Base-by-base conservation (phyloP, 2,329 filamentous ascomycete genomes). In the Zelopaecilomyces penicillatus region DNA sequence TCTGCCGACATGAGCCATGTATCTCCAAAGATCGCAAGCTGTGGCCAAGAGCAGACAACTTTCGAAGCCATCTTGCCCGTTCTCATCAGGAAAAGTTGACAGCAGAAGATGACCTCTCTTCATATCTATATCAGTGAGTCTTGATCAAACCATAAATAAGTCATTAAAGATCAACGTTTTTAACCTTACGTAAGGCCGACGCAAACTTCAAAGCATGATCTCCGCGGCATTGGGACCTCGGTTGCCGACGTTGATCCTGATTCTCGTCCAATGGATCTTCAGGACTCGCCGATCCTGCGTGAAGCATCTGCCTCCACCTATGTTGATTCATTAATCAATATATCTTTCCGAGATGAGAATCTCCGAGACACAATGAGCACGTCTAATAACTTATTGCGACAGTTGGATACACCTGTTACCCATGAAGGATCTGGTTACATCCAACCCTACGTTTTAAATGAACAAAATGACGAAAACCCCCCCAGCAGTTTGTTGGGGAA, bases 11-110 rank as follows among this genome's bases (percentile, higher is more conserved):
- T 37, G 57, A 47, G 0, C 38, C 46, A 11, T 63, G 61, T 38
- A 49, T 47, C 5, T 46, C 48, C 5, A 60, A 55, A 35, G 43
- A 42, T 10, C 47, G 68, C 1, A 95, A 94, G 60, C 66, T 74
- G 32, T 95, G 87, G 87, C 83, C 85, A 1, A 78, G 90, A 26
- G 70, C 82, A 41, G 90, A 96, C 62, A 96, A 96, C 57, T 95
- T 95, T 61, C 82, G 82, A 49, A 80, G 83, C 32, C 90, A 96
- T 58, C 72, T 95, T 38, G 70, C 67, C 41, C 76, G 83, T 8
- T 79, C 87, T 55, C 89, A 95, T 59, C 49, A 51, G 0, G 59
- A 62, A 3, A 29, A 57, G 1, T 58, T 71, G 7, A 45, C 48
- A 4, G 48, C 59, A 3, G 68, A 70, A 3, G 62, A 65, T 12